Conservation (phyloP, 2,329 filamentous ascomycete species). For the Ophiostoma sp. region DNA sequence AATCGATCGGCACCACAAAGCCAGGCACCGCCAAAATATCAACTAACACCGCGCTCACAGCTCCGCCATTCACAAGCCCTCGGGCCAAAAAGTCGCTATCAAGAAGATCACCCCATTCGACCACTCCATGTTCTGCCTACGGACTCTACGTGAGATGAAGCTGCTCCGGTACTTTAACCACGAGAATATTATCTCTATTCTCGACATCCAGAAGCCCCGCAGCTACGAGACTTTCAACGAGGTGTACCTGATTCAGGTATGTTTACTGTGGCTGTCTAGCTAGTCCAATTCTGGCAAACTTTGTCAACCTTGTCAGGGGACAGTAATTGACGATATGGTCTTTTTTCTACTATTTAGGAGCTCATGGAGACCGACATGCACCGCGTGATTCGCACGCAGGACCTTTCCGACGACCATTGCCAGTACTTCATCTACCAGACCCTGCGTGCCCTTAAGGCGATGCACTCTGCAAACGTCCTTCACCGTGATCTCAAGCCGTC, state of each 20-base stretch:
- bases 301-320: neutral
- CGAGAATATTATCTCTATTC: slow-evolving; percentile 99
- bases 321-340: slow-evolving; percentile 28
- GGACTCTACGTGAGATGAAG: slow-evolving; percentile 99
- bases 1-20: neutral
- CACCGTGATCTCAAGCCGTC: slow-evolving; percentile 97
- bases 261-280: neutral
- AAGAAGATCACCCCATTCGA: slow-evolving; percentile 99
- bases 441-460: slow-evolving; percentile 92
- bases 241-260: slow-evolving; percentile 95
- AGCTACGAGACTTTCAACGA: slow-evolving; percentile 96
- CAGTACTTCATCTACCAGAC: slow-evolving; percentile 99
- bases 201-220: slow-evolving; percentile 97
- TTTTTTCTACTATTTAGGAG: slow-evolving; percentile 60
- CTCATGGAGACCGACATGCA: slow-evolving; percentile 99
- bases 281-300: neutral
- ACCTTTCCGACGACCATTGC: slow-evolving; percentile 98
- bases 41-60: slow-evolving; percentile 46
- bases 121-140: slow-evolving; percentile 97
- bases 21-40: neutral
- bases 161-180: slow-evolving; percentile 98
- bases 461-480: slow-evolving; percentile 98
- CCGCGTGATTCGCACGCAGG: slow-evolving; percentile 95
- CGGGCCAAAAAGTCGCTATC: slow-evolving; percentile 97
- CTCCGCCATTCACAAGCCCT: slow-evolving; percentile 97